phyloP scores from a whole-genome alignment of 2,329 filamentous ascomycete species.

The Aspergillus fumigatus region DNA sequence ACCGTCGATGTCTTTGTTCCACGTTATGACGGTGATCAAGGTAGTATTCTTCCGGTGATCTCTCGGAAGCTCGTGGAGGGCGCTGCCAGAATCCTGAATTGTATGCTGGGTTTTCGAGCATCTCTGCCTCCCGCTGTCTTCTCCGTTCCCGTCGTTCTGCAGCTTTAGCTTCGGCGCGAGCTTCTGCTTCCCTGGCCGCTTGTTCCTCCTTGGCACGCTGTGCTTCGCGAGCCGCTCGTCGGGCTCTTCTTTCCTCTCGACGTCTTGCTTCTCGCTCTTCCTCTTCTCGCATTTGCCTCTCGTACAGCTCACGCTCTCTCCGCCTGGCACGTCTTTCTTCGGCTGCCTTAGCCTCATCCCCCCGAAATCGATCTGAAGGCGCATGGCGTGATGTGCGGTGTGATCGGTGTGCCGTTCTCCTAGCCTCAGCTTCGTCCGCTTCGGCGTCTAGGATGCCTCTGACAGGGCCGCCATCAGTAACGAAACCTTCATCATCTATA shows the following conservation, averaged over 20 bases:
- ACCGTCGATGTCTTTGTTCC: conserved; percentile 21
- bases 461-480: conserved; percentile 40
- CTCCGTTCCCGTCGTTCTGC: conserved; percentile 40
- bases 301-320: conserved; percentile 45
- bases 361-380: conserved; percentile 30
- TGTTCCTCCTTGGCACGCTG: conserved; percentile 43
- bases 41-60: conserved; percentile 20
- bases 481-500: conserved; percentile 46
- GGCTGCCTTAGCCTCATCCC: conserved; percentile 29
- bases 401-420: conserved; percentile 59
- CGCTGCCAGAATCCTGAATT: conserved; percentile 29
- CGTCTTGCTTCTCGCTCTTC: conserved; percentile 36
- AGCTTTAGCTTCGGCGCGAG: conserved; percentile 37
- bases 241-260: conserved; percentile 28
- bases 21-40: conserved; percentile 23
- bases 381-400: conserved; percentile 41
- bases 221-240: conserved; percentile 33
- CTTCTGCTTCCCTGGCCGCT: conserved; percentile 54
- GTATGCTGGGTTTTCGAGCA: conserved; percentile 20
- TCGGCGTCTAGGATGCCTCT: conserved; percentile 34
- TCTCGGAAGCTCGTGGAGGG: conserved; percentile 28
- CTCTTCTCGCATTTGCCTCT: conserved; percentile 32
- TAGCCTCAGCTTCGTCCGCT: conserved; percentile 54
- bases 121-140: conserved; percentile 32
- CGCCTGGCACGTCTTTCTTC: conserved; percentile 46